These are phyloP conservation scores for Phytopythium boreale DNA, from an alignment of 352 stramenopile species.

Conservation along the genomic window DNA sequence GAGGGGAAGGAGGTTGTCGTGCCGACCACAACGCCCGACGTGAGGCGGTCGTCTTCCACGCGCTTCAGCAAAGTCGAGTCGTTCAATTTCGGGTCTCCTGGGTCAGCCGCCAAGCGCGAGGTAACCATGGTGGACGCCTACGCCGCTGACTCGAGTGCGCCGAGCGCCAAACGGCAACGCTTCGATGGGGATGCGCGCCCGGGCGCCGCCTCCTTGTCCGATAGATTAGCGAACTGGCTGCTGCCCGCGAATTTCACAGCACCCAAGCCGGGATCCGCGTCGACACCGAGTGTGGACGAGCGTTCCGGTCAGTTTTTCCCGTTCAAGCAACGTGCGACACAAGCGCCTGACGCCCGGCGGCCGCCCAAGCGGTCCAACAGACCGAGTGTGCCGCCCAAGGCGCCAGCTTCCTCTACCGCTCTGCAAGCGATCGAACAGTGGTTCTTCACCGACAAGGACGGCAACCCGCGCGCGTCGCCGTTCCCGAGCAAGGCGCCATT, in stretches of 20 bases:
- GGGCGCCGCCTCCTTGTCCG: conserved; percentile 26
- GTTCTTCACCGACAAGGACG: conserved; percentile 48
- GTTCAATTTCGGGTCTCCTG: conserved; percentile 16
- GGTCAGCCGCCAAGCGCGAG: conserved; percentile 32
- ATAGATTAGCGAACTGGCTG: conserved; percentile 59
- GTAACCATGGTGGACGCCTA: conserved; percentile 19
- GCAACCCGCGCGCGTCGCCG: conserved; percentile 25
- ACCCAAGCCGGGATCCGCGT: conserved; percentile 3
- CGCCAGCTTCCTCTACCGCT: conserved; percentile 26
- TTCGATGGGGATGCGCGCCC: conserved; percentile 20
- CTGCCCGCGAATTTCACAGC: conserved; percentile 21
- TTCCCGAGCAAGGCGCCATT: conserved; percentile 27
- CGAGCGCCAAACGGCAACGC: conserved; percentile 40
- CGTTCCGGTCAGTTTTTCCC: conserved; percentile 27
- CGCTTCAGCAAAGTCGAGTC: conserved; percentile 42
- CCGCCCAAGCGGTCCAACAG: conserved; percentile 1
- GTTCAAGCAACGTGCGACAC: conserved; percentile 28
- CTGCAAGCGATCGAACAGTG: conserved; percentile 51
- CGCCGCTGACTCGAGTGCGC: conserved; percentile 14
- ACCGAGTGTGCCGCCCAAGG: conserved; percentile 3
- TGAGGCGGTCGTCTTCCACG: conserved; percentile 21
- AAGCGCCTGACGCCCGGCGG: conserved; percentile 11
- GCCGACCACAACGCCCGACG: conserved; percentile 15
- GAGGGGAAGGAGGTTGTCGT: conserved; percentile 44
- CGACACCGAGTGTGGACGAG: conserved; percentile 14